Conservation (phyloP, 257 asterid genomes). For the Solanum peruvianum region DNA sequence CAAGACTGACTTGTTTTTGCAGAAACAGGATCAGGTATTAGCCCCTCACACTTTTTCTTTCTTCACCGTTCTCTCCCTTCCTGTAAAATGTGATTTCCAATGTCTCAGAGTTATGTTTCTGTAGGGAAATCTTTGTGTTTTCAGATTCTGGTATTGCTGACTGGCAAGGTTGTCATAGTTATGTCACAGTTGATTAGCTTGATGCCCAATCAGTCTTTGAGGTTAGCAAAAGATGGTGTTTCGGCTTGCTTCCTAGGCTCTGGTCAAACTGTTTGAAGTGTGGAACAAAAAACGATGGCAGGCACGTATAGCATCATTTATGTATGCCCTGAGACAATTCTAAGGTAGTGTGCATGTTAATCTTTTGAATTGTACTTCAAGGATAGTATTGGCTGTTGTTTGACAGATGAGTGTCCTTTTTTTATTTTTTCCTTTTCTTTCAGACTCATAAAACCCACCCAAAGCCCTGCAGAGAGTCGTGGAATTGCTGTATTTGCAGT, state of each 20-base stretch:
- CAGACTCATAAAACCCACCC: conserved; percentile 49
- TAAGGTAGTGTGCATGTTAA: conserved; percentile 27
- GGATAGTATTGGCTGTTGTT: not conserved
- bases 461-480: conserved; percentile 48
- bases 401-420: not conserved
- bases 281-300: conserved; percentile 56
- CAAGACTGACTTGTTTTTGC: conserved; percentile 63
- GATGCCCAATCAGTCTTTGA: conserved; percentile 83
- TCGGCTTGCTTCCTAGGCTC: conserved; percentile 86
- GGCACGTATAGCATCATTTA: conserved; percentile 54
- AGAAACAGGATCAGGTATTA: conserved; percentile 76
- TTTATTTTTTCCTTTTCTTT: not conserved
- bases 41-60: not conserved
- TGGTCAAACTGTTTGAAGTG: conserved; percentile 62
- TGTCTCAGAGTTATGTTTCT: conserved; percentile 7
- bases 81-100: not conserved
- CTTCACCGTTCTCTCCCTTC: not conserved
- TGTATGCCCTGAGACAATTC: conserved; percentile 73
- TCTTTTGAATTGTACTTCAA: not conserved
- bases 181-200: conserved; percentile 79
- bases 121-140: conserved; percentile 67
- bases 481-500: conserved; percentile 72
- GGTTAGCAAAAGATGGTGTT: conserved; percentile 52
- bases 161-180: conserved; percentile 67
- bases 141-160: conserved; percentile 60